A percentile compares a stretch with the other conserved stretches of the same genome.
Conservation (phyloP, 352 stramenopile genomes). For the Globisporangium splendens region DNA sequence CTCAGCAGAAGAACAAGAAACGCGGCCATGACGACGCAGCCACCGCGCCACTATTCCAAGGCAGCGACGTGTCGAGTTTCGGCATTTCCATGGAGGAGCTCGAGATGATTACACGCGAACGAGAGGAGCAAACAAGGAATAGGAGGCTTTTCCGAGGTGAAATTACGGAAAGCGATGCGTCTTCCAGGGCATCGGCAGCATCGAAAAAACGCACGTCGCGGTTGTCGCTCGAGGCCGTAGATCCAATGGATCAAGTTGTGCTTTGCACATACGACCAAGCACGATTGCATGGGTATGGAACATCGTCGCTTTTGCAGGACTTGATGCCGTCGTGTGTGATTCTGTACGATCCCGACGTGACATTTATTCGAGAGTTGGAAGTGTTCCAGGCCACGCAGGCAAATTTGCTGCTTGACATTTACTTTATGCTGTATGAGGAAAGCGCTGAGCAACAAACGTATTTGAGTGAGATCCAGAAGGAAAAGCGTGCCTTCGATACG, state of each 20-base stretch:
- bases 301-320: slow-evolving; percentile 84
- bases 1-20: slow-evolving; percentile 19
- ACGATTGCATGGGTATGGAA: slow-evolving; percentile 47
- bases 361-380: slow-evolving; percentile 94
- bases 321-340: slow-evolving; percentile 90
- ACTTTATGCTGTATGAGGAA: slow-evolving; percentile 96
- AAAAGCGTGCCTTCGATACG: slow-evolving; percentile 95
- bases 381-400: slow-evolving; percentile 78
- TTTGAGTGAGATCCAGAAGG: slow-evolving; percentile 90
- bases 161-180: not conserved
- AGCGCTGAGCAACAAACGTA: slow-evolving; percentile 96
- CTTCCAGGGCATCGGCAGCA: not conserved
- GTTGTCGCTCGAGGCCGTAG: slow-evolving; percentile 47
- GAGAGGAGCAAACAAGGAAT: slow-evolving; percentile 16
- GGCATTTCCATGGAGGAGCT: slow-evolving; percentile 70
- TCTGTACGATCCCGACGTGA: slow-evolving; percentile 94
- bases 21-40: slow-evolving; percentile 6
- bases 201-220: slow-evolving; percentile 20
- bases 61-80: slow-evolving; percentile 62
- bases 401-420: slow-evolving; percentile 70
- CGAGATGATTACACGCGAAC: slow-evolving; percentile 30
- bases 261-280: slow-evolving; percentile 83
- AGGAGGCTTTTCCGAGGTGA: slow-evolving; percentile 16
- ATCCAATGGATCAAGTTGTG: slow-evolving; percentile 50
- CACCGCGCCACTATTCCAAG: not conserved